Base-by-base conservation (phyloP, 495 filamentous ascomycete genomes). In the Corynascus novoguineensis region DNA sequence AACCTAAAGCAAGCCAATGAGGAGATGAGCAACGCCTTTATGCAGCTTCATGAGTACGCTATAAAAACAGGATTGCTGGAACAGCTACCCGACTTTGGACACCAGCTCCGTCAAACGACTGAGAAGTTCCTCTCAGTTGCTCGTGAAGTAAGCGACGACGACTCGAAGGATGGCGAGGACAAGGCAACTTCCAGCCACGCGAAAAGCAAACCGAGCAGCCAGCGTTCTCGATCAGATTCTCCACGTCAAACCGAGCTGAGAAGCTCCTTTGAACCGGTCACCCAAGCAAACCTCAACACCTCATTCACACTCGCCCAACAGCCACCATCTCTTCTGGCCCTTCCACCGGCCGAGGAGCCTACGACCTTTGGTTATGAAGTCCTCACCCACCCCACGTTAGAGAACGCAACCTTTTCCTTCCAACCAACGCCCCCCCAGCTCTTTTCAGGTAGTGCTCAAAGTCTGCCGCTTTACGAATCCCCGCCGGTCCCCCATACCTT, bases 11-110 rank as follows among this genome's bases (percentile, higher is more conserved):
- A 74, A 5, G 78, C 81, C 3, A 85, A 90, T 57, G 82, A 86
- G 60, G 80, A 86, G 55, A 88, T 95, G 83, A 86, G 83, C 68
- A 82, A 79, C 50, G 78, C 83, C 0, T 90, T 93, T 53, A 72
- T 85, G 46, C 75, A 78, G n/a, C 83, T 92, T 31, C 82, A 85
- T 49, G 83, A 91, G 53, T 80, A 75, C 32, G 77, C 74, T 6
- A 59, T 75, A 59, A 41, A 72, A 75, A 64, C 74, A 73, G 71
- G 77, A 59, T 34, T 85, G 63, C 42, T 82, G 62, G 46, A 78
- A 68, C 58, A 68, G 71, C 64, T 71, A 58, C 77, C 80, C n/a
- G 78, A 80, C 25, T 75, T 81, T 54, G 72, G 70, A 34, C 72
- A 70, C 27, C 75, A 78, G 32, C 72, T 82, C 22, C 72, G 69